Base-by-base conservation (phyloP, 1,284 basidiomycete species). In the Tylopilus microsporus region DNA sequence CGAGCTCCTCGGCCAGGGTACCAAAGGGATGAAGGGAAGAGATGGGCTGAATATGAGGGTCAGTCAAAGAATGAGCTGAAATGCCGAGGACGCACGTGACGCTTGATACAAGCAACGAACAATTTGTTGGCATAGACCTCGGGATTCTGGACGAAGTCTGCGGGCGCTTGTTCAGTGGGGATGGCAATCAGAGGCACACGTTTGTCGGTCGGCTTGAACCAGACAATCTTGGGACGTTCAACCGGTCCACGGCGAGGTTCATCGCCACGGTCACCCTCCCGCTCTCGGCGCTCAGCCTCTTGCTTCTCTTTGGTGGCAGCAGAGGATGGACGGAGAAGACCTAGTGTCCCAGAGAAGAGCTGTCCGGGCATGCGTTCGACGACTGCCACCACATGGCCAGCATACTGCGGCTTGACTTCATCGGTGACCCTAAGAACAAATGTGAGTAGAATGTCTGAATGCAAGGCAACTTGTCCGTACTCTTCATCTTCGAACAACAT, bases 191-290 rank as follows among this genome's bases (percentile, higher is more conserved):
- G 82, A 53, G 97, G 97, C 7, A 99, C 97, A 63, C 97, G 91
- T 78, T 99, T 99, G 81, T 98, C 95, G 42, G 96, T 98, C 3
- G 97, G 97, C 76, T 98, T 96, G 83, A 99, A 98, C 97, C 97
- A 99, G 55, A 99, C 94, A 67, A 99, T 99, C 82, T 98, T 99
- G 65, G 96, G 97, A 48, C 95, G 88, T 74, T 94, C 91, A 52
- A 90, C 85, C 9, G 87, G 83, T 46, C 76, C 79, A 55, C 88
- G 84, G 63, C 87, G 82, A 46, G 89, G 87, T 67, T 92, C 87
- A 60, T 89, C 89, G 39, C 86, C 91, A 59, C 86, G 84, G 70
- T 95, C 93, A 54, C 94, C 94, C 72, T 98, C 96, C 53, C 97
- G 89, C 74, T 98, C 94, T 57, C 94, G 87, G 49, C 96, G 86